phyloP scores from a whole-genome alignment of 2,329 filamentous ascomycete genomes.

The Aspergillus puulaauensis region DNA sequence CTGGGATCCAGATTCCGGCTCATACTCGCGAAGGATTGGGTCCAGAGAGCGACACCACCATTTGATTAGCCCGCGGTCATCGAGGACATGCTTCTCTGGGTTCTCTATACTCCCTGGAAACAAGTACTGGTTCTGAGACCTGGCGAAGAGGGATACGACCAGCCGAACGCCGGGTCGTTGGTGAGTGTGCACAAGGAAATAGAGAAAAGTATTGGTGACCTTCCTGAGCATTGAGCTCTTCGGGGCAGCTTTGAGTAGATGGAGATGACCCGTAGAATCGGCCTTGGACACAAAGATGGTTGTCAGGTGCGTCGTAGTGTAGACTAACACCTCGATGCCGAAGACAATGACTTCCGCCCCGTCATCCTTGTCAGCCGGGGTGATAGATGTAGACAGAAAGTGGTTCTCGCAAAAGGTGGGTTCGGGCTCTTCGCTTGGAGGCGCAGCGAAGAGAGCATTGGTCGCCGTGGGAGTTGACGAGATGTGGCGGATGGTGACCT shows the following conservation, averaged over 20 bases:
- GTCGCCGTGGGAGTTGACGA: conserved; percentile 78
- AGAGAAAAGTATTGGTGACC: conserved; percentile 72
- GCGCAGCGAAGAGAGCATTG: conserved; percentile 74
- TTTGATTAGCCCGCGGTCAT: conserved; percentile 83
- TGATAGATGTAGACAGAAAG: conserved; percentile 63
- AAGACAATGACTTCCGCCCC: conserved; percentile 66
- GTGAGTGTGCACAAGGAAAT: conserved; percentile 68
- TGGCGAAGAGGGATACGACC: conserved; percentile 85
- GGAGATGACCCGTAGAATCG: conserved; percentile 87
- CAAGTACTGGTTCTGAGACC: conserved; percentile 89
- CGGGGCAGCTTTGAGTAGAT: conserved; percentile 60
- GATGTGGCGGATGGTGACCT: conserved; percentile 77
- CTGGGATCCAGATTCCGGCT: conserved; percentile 40
- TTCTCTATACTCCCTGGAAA: conserved; percentile 92
- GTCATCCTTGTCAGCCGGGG: conserved; percentile 18
- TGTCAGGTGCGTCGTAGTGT: conserved; percentile 74
- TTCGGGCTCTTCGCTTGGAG: conserved; percentile 69
- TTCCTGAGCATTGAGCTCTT: conserved; percentile 68
- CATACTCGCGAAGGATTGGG: conserved; percentile 61
- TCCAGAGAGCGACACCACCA: conserved; percentile 95
- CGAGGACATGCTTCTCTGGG: conserved; percentile 80
- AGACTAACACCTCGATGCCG: conserved; percentile 84
- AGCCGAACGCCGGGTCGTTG: conserved; percentile 65
- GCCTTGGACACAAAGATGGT: conserved; percentile 96
- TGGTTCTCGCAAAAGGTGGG: conserved; percentile 85